A percentile compares a stretch with the other conserved stretches of the same genome.
phyloP scores from a whole-genome alignment of 176 grass and related monocot species.

The Coix lacrymajobi region DNA sequence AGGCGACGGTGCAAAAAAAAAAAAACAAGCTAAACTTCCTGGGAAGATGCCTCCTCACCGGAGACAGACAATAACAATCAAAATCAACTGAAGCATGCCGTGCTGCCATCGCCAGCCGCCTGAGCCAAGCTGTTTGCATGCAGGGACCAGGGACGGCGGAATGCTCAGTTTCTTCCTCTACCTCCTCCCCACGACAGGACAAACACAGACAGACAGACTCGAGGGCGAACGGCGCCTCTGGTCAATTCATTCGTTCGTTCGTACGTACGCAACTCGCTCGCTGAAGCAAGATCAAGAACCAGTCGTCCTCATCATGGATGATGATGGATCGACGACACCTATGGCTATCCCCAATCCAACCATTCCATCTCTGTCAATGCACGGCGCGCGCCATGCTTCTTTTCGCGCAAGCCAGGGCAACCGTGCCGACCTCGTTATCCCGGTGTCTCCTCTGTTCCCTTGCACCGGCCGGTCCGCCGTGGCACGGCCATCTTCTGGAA shows the following conservation, averaged over 20 bases:
- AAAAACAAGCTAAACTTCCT: background rate
- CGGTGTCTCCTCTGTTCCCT: too few relatives aligned
- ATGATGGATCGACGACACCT: background rate
- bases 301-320: background rate
- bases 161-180: background rate
- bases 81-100: background rate
- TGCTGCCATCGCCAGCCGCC: background rate
- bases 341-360: background rate
- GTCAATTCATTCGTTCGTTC: background rate
- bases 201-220: background rate
- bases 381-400: too few relatives aligned
- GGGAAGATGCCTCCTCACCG: conserved; percentile 8
- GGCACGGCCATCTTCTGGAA: too few relatives aligned
- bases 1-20: background rate
- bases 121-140: background rate
- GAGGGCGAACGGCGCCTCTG: background rate
- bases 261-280: background rate
- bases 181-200: background rate
- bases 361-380: background rate
- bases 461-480: too few relatives aligned
- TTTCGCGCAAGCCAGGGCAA: too few relatives aligned
- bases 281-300: background rate
- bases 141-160: background rate
- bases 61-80: background rate
- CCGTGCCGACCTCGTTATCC: too few relatives aligned